Evolutionary conservation across 257 asterid species (phyloP), one percentile per base, ranked within the genome.

Genomic region (Solanum pennellii): DNA sequence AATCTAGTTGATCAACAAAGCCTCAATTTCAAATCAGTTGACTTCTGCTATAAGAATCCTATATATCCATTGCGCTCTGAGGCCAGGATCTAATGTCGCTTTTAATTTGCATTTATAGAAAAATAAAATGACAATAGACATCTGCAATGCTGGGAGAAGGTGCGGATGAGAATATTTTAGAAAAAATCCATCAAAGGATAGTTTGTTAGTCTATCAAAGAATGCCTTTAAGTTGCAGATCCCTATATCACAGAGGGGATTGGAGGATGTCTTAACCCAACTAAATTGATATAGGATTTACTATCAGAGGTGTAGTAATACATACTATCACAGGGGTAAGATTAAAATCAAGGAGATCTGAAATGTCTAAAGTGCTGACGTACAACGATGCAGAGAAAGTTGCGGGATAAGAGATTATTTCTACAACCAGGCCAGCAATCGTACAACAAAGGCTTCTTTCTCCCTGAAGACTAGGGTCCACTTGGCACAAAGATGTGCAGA

Each of bases 51-150:
- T 27, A 45, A 42, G 41, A 79, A 44, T 45, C 65, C 84, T 45
- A 45, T 27, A 79, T 45, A 79, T 80, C 69, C 74, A 42, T 89
- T 84, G 77, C 45, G 83, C n/a, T 31, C 16, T 82, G 68, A 72
- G 76, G 68, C 42, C 86, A 87, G 92, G 88, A 87, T 89, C 93
- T 88, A 87, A 92, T 88, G 88, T 88, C 87, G 41, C 77, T 31
- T 82, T 69, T 66, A 88, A 89, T 90, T 92, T 89, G 83, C 42
- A 29, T 77, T 86, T 29, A 83, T 77, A 69, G 84, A 86, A 69
- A 88, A 84, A 80, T 88, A 56, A 56, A 79, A 31, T 68, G 73
- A 68, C 45, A 52, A 77, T 71, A 23, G 29, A 76, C 60, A 44
- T 84, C 86, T 33, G 65, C 41, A 72, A 77, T 42, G 65, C 62